These are phyloP conservation scores for Wickerhamiella parazyma DNA, from an alignment of 805 yeast species.

Conservation along the genomic window DNA sequence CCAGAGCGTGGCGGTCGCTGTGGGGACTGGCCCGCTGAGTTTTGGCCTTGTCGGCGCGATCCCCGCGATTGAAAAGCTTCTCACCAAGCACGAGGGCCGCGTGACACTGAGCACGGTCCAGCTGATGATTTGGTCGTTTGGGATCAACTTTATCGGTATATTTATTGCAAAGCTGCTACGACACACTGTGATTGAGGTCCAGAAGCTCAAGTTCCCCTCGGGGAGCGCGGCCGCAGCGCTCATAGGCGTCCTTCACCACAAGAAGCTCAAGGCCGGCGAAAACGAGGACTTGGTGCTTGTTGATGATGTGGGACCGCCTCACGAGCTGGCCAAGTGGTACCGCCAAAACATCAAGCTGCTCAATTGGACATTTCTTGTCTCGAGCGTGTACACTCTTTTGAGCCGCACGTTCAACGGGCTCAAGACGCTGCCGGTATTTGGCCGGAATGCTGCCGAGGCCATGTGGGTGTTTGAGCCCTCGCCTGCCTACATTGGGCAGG, in stretches of 20 bases:
- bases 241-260: constrained; percentile 73
- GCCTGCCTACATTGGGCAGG: constrained; percentile 96
- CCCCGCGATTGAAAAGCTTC: constrained; percentile 86
- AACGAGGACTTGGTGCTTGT: constrained; percentile 11
- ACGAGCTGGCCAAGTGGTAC: constrained; percentile 17
- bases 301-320: constrained; percentile 1
- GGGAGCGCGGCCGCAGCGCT: constrained; percentile 94
- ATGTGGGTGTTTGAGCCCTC: constrained; percentile 89
- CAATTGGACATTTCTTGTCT: constrained; percentile 44
- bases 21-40: constrained; percentile 94
- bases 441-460: constrained; percentile 46
- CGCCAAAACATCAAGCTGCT: constrained; percentile 47
- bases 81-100: constrained; percentile 52
- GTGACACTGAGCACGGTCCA: constrained; percentile 34
- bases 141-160: constrained; percentile 87
- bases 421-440: constrained; percentile 63
- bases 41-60: constrained; percentile 91
- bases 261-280: constrained; percentile 22
- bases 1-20: constrained; percentile 90
- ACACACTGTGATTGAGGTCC: constrained; percentile 73
- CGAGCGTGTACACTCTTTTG: constrained; percentile 57
- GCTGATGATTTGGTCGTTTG: constrained; percentile 67
- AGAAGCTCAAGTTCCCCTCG: constrained; percentile 82
- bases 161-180: constrained; percentile 87
- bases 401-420: constrained; percentile 65